Conservation (phyloP, 2,329 filamentous ascomycete species). For the Pseudogymnoascus sp. region DNA sequence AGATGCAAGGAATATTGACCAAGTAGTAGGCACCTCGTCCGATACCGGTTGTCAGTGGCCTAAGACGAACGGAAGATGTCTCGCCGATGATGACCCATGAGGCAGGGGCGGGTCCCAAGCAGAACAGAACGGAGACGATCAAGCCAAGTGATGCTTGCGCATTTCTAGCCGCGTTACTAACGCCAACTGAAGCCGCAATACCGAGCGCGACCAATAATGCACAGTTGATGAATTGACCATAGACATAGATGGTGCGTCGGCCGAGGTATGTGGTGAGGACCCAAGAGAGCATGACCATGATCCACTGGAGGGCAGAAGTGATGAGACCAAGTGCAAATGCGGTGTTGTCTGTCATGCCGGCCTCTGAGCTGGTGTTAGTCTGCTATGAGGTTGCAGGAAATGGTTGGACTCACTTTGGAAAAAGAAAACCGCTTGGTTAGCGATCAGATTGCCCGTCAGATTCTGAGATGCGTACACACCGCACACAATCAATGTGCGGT, state of each 20-base stretch:
- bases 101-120: constrained; percentile 52
- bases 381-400: no score
- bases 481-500: constrained; percentile 48
- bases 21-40: constrained; percentile 58
- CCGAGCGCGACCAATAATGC: constrained; percentile 49
- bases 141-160: constrained; percentile 58
- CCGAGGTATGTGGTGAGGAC: constrained; percentile 56
- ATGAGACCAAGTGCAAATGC: constrained; percentile 57
- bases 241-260: constrained; percentile 57
- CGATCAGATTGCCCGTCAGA: constrained; percentile 54
- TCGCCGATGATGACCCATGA: constrained; percentile 62
- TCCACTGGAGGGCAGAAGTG: constrained; percentile 52
- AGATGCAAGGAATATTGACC: constrained; percentile 59
- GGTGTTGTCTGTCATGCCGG: constrained; percentile 45
- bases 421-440: constrained; percentile 37
- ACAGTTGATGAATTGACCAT: constrained; percentile 47
- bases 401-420: constrained; percentile 30
- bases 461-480: constrained; percentile 53
- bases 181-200: constrained; percentile 46
- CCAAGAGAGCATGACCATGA: constrained; percentile 61
- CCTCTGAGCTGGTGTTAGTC: constrained; percentile 41
- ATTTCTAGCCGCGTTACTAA: constrained; percentile 30
- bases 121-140: constrained; percentile 58
- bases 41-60: constrained; percentile 57
- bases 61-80: constrained; percentile 56